Base-by-base conservation (phyloP, 192 early-diverging fungal species). In the Geosiphon pyriformis region DNA sequence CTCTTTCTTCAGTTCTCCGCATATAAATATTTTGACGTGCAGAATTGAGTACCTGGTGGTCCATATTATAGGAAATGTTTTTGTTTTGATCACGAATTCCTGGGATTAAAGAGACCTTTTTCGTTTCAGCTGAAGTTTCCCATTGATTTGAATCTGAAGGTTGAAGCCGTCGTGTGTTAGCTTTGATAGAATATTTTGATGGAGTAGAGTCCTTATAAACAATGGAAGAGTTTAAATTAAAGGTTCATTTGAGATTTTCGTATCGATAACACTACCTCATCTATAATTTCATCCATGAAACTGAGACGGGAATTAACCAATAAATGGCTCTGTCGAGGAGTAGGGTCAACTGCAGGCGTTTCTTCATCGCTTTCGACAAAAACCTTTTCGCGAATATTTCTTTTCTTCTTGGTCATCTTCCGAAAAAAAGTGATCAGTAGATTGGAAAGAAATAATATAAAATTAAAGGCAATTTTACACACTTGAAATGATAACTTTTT, bases 1-100 rank as follows among this genome's bases (percentile, higher is more conserved):
- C 61, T 29, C 30, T 46, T n/a, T 64, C n/a, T 2, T 10, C 17
- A 22, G 50, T 29, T 48, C 22, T 25, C 22, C 15, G 6, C 11
- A 64, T 51, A 2, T 29, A 64, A 49, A 64, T 0, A 4, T 64
- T 64, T 11, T 64, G 26, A 15, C 12, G 32, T 1, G 59, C 59
- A 17, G 27, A 7, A 32, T 49, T 49, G 22, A 20, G 48, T 49
- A n/a, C 48, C n/a, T n/a, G n/a, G n/a, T n/a, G n/a, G n/a, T n/a
- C n/a, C n/a, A n/a, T n/a, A n/a, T n/a, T n/a, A n/a, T n/a, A n/a
- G n/a, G n/a, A n/a, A n/a, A n/a, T n/a, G n/a, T n/a, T n/a, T n/a
- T n/a, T n/a, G n/a, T n/a, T n/a, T n/a, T n/a, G n/a, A n/a, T n/a
- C n/a, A n/a, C n/a, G n/a, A n/a, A n/a, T 42, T 42, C 37, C 37